Conservation (phyloP, 306 rosid species). For the Mimosa pudica region DNA sequence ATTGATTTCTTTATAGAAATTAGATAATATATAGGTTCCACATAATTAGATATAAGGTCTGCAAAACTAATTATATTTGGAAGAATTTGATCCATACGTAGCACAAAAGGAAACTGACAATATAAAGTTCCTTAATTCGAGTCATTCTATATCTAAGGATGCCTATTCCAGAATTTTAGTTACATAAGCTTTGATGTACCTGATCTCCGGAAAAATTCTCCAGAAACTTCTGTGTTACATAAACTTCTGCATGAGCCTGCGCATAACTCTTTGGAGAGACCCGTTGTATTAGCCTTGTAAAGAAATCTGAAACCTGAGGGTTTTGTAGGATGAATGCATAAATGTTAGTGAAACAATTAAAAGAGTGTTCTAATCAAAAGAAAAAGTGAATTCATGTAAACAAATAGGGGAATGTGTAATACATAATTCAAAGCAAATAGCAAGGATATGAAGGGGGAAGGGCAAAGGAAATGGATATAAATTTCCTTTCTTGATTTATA, state of each 20-base stretch:
- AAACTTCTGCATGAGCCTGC: slow-evolving; percentile 86
- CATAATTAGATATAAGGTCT: background rate
- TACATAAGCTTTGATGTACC: slow-evolving; percentile 50
- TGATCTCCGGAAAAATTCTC: slow-evolving; percentile 94
- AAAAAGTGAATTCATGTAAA: slow-evolving; percentile 6
- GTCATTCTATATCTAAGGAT: slow-evolving; percentile 16
- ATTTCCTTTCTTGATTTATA: slow-evolving; percentile 32
- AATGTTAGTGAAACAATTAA: background rate
- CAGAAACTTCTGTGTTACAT: slow-evolving; percentile 80
- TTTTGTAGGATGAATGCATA: slow-evolving; percentile 15
- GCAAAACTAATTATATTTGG: slow-evolving; percentile 3
- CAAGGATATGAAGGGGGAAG: background rate
- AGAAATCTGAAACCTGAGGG: slow-evolving; percentile 82
- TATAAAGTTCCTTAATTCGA: slow-evolving; percentile 4
- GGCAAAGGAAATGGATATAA: background rate
- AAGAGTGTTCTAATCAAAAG: slow-evolving; percentile 20
- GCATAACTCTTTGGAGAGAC: slow-evolving; percentile 98
- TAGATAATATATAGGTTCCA: slow-evolving; percentile 6
- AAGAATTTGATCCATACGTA: slow-evolving; percentile 7
- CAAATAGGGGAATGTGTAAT: background rate
- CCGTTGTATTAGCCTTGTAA: slow-evolving; percentile 87
- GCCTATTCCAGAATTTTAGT: slow-evolving; percentile 18
- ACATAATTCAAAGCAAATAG: slow-evolving; percentile 15
- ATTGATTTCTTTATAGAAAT: slow-evolving; percentile 21
- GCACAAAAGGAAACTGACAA: slow-evolving; percentile 3